Base-by-base conservation (phyloP, 2,329 filamentous ascomycete genomes). In the Elsinoe necatrix region DNA sequence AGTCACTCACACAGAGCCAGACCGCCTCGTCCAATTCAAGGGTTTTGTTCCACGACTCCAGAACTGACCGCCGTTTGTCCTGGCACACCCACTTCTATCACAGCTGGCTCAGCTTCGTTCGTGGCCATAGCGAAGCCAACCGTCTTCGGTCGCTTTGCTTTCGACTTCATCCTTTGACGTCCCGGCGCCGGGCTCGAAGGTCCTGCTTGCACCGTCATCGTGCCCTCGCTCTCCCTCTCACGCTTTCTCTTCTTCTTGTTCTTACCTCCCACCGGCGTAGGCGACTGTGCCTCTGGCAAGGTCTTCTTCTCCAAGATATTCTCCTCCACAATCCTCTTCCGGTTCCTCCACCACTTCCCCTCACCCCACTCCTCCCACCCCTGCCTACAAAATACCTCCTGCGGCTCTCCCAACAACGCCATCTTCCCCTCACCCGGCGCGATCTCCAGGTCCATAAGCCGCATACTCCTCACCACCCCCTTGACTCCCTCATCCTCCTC, bases 401-500 rank as follows among this genome's bases (percentile, higher is more conserved):
- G 73, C 12, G 71, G 68, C 4, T 58, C 63, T 6, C 69, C 62
- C 6, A 79, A 60, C 18, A 64, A 61, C 4, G 75, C 75, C 64
- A 76, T 75, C 55, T 72, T 73, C 1, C 61, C 63, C 4, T 63
- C 4, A 0, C 59, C 39, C 9, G 60, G 59, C 57, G 74, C 71
- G 2, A 64, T 60, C 12, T 68, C 66, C 1, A 76, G 65, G 39
- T 71, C 68, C 18, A 84, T 61, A 29, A 80, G 73, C 8, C 71
- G 67, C 45, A 81, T 80, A 16, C 76, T 74, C 60, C 81, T 75
- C 3, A 85, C 82, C 57, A 85, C 82, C 3, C 76, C 71, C 25
- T 73, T 75, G 68, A 85, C 82, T 1, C 75, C 76, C 1, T 68
- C 72, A 61, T 85, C 82, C 54, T 84, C 80, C 12, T 84, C 73